Evolutionary conservation across 83 land plant genomes (phyloP).

Genomic region (Thuja plicata): DNA sequence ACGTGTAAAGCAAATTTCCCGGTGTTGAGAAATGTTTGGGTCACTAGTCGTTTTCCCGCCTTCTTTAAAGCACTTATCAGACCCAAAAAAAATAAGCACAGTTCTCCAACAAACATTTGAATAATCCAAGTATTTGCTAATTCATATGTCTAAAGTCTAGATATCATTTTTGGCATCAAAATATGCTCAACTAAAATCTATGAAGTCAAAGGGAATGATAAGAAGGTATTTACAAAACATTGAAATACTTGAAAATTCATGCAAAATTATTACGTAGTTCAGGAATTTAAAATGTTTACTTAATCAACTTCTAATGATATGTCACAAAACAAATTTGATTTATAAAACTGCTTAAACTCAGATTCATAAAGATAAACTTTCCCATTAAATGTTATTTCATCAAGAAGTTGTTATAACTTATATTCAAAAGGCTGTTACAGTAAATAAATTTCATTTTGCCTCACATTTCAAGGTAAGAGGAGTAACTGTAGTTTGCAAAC

Average conservation of each 20-base stretch:
- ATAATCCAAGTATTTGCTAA: background rate
- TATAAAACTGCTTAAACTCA: too few relatives aligned
- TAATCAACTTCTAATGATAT: too few relatives aligned
- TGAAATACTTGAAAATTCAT: background rate
- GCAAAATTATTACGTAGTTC: background rate
- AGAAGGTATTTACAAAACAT: background rate
- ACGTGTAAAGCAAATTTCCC: constrained; percentile 47
- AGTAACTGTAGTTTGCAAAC: too few relatives aligned
- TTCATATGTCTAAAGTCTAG: background rate
- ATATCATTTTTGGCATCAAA: background rate
- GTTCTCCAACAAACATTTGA: background rate
- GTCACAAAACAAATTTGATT: too few relatives aligned
- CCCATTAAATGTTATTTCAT: too few relatives aligned
- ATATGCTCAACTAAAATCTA: background rate
- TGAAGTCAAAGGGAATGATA: background rate
- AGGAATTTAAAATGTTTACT: background rate
- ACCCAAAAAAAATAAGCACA: background rate
- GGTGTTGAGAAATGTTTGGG: constrained; percentile 39
- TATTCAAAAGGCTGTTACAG: too few relatives aligned
- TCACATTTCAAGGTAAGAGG: too few relatives aligned
- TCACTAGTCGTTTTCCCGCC: constrained; percentile 36
- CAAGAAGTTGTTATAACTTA: too few relatives aligned
- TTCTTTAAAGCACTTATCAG: constrained; percentile 27
- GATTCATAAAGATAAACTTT: too few relatives aligned
- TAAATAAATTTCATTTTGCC: too few relatives aligned